Percentiles rank a stretch among this genome's conserved stretches.
phyloP scores from a whole-genome alignment of 129 eudicot species.

The Dittrichia graveolens region DNA sequence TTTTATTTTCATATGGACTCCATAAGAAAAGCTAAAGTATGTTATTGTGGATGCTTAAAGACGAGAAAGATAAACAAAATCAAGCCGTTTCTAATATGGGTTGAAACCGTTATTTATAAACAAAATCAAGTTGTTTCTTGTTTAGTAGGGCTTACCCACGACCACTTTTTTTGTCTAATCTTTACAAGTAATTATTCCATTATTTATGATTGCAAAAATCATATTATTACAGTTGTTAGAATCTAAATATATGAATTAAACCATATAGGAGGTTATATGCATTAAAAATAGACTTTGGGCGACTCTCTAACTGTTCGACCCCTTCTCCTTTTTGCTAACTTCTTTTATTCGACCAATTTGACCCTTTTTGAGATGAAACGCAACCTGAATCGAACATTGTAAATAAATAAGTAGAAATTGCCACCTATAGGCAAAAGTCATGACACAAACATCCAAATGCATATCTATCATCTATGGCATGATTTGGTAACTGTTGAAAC shows the following conservation, averaged over 20 bases:
- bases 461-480: not conserved
- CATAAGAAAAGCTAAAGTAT: not conserved
- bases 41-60: conserved; percentile 7
- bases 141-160: not conserved
- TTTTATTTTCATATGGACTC: conserved; percentile 7
- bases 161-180: not conserved
- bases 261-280: not conserved
- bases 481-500: conserved; percentile 1
- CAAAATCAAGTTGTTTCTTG: not conserved
- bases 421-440: not conserved
- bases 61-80: not conserved
- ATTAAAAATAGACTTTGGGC: not conserved
- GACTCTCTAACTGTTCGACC: not conserved
- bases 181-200: not conserved
- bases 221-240: not conserved
- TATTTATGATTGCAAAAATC: not conserved
- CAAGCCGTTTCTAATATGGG: not conserved
- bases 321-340: not conserved
- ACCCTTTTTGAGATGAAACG: not conserved
- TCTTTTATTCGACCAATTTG: not conserved
- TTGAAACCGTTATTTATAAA: not conserved
- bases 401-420: not conserved
- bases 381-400: not conserved
- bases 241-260: not conserved
- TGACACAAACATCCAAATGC: not conserved